These are phyloP conservation scores for Avena atlantica DNA, from an alignment of 176 grass and related monocot species.

Conservation along the genomic window DNA sequence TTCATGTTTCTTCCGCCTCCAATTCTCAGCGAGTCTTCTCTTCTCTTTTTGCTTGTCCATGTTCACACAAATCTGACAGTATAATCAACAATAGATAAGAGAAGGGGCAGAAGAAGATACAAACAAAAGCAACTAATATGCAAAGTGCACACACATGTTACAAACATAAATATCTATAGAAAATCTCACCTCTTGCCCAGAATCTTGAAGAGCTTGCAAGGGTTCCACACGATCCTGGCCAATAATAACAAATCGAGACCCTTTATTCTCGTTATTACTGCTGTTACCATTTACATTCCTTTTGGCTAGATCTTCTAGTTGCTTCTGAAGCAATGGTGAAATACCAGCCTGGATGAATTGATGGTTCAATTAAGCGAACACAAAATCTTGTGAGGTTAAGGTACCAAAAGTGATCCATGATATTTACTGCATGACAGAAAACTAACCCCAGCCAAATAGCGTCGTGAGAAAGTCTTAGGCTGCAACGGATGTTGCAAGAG, in stretches of 20 bases:
- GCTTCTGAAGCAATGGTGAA: conserved; percentile 75
- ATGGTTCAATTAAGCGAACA: conserved; percentile 22
- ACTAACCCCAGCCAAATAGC: conserved; percentile 92
- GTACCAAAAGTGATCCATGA: background rate
- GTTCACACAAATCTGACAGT: conserved; percentile 76
- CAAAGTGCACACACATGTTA: background rate
- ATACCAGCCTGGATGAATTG: conserved; percentile 70
- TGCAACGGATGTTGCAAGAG: conserved; percentile 68
- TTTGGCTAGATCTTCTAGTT: conserved; percentile 77
- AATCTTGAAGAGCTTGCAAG: conserved; percentile 84
- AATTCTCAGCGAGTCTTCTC: conserved; percentile 59
- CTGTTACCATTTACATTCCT: conserved; percentile 44
- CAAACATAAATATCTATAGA: conserved; percentile 1
- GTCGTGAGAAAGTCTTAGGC: conserved; percentile 75
- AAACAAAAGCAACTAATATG: conserved; percentile 18
- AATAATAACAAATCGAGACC: conserved; percentile 65
- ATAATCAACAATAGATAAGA: background rate
- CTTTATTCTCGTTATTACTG: conserved; percentile 51
- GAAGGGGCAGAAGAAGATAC: conserved; percentile 26
- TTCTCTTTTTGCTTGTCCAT: conserved; percentile 78
- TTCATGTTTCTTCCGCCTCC: conserved; percentile 73
- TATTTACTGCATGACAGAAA: conserved; percentile 25
- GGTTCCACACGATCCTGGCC: conserved; percentile 87
- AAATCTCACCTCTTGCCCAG: conserved; percentile 64
- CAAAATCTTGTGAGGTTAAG: background rate